Evolutionary conservation across 2,329 filamentous ascomycete species (phyloP).

Genomic region (Xylogone sp.): DNA sequence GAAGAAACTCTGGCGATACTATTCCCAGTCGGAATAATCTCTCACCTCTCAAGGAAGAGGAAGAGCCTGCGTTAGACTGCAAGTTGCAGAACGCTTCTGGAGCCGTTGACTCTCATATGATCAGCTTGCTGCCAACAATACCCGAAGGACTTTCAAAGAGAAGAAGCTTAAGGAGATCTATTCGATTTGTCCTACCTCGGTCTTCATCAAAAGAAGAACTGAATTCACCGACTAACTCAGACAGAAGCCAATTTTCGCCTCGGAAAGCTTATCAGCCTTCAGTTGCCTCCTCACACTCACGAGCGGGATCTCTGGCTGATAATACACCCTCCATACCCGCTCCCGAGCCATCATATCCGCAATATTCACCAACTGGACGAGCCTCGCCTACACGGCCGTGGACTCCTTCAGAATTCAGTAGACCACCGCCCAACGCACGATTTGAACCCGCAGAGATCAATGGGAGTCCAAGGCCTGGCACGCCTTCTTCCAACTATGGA

Average conservation of each 20-base stretch:
- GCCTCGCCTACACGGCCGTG: slow-evolving; percentile 56
- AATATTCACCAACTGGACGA: slow-evolving; percentile 46
- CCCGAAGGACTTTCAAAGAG: slow-evolving; percentile 47
- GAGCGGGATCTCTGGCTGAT: slow-evolving; percentile 47
- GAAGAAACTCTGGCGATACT: slow-evolving; percentile 20
- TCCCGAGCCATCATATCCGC: slow-evolving; percentile 59
- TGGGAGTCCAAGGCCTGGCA: slow-evolving; percentile 84
- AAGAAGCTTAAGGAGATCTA: slow-evolving; percentile 24
- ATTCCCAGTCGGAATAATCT: slow-evolving; percentile 33
- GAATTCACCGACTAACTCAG: slow-evolving; percentile 21
- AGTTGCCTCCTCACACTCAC: slow-evolving; percentile 39
- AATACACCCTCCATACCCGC: slow-evolving; percentile 59
- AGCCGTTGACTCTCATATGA: slow-evolving; percentile 30
- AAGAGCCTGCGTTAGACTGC: slow-evolving; percentile 29
- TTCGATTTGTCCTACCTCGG: slow-evolving; percentile 32
- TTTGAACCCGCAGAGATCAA: slow-evolving; percentile 90
- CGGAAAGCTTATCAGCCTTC: slow-evolving; percentile 46
- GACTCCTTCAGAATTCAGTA: slow-evolving; percentile 59
- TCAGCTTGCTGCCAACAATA: slow-evolving; percentile 43
- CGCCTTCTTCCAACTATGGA: slow-evolving; percentile 83
- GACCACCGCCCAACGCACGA: slow-evolving; percentile 63
- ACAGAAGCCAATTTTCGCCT: slow-evolving; percentile 22
- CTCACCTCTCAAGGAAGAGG: slow-evolving; percentile 33
- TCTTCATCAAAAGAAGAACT: slow-evolving; percentile 12
- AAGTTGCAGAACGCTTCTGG: slow-evolving; percentile 32